Conservation (phyloP, 2,329 filamentous ascomycete genomes). For the Pseudomassariella vexata region DNA sequence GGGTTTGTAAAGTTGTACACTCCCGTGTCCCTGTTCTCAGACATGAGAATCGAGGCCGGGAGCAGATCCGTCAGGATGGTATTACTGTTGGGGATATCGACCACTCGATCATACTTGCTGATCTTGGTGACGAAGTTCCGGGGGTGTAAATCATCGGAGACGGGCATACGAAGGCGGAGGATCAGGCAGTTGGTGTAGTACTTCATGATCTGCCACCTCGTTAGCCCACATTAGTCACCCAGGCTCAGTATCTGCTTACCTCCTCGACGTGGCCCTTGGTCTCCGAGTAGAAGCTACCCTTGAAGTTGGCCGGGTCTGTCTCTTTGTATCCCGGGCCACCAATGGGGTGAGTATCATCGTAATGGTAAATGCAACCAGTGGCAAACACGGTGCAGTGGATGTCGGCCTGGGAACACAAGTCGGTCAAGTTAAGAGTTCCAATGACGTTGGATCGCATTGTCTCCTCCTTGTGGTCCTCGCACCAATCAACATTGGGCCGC, state of each 20-base stretch:
- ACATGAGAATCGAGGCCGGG: slow-evolving; percentile 53
- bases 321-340: slow-evolving; percentile 56
- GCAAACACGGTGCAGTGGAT: slow-evolving; percentile 63
- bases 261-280: slow-evolving; percentile 62
- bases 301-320: slow-evolving; percentile 59
- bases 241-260: slow-evolving; percentile 29
- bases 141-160: slow-evolving; percentile 60
- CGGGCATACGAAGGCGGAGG: slow-evolving; percentile 63
- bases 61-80: slow-evolving; percentile 60
- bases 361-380: slow-evolving; percentile 63
- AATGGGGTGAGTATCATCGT: slow-evolving; percentile 55
- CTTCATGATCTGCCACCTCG: slow-evolving; percentile 56
- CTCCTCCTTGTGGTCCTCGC: slow-evolving; percentile 62
- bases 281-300: slow-evolving; percentile 62
- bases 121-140: slow-evolving; percentile 69
- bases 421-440: slow-evolving; percentile 57
- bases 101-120: slow-evolving; percentile 56
- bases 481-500: slow-evolving; percentile 66
- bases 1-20: slow-evolving; percentile 69
- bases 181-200: slow-evolving; percentile 56
- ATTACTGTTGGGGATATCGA: slow-evolving; percentile 65
- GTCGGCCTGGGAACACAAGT: slow-evolving; percentile 51
- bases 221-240: no score
- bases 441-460: slow-evolving; percentile 64
- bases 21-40: slow-evolving; percentile 56